Evolutionary conservation across 2,329 filamentous ascomycete species (phyloP).

Genomic region (Ilyonectria sp.): DNA sequence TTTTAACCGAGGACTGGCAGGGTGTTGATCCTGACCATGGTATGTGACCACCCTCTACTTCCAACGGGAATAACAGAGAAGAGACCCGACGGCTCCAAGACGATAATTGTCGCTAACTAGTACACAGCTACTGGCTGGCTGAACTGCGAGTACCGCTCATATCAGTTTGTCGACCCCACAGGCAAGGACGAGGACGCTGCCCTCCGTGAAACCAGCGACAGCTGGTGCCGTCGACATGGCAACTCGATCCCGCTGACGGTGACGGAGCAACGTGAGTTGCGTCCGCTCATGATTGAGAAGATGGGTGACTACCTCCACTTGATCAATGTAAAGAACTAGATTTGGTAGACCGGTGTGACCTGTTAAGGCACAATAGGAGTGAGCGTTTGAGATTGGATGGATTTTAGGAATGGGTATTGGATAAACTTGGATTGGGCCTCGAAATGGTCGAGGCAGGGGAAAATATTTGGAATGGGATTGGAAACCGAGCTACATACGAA

Average conservation of each 20-base stretch:
- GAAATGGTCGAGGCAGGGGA: conserved; percentile 3
- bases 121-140: conserved; percentile 77
- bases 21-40: conserved; percentile 64
- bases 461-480: conserved; percentile 2
- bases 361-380: background rate
- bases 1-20: conserved; percentile 86
- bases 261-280: conserved; percentile 64
- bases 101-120: conserved; percentile 26
- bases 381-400: background rate
- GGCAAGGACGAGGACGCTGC: conserved; percentile 64
- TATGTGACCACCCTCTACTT: conserved; percentile 49
- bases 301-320: conserved; percentile 57
- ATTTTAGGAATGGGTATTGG: background rate
- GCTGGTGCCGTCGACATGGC: conserved; percentile 62
- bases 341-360: background rate
- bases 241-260: conserved; percentile 57
- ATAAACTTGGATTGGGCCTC: conserved; percentile 7
- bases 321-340: conserved; percentile 27
- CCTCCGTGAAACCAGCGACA: conserved; percentile 65
- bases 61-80: background rate
- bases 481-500: conserved; percentile 14
- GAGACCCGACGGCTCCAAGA: background rate
- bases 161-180: conserved; percentile 70
- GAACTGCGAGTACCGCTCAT: conserved; percentile 82
- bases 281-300: conserved; percentile 54